Conservation (phyloP, 257 asterid species). For the Plantago ovata region DNA sequence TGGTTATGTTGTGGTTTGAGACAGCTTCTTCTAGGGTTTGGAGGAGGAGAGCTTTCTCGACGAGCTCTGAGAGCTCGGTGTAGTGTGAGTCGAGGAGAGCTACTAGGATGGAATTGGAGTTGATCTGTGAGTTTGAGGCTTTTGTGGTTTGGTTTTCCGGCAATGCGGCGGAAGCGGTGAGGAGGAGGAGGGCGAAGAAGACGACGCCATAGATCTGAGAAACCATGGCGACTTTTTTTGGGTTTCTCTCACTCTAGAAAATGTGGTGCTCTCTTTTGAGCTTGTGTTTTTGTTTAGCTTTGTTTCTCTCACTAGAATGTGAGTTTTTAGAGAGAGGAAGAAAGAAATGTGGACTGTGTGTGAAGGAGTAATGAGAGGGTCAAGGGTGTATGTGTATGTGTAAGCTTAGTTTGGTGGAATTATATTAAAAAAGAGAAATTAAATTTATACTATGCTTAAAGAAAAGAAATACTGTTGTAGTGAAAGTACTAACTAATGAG, state of each 20-base stretch:
- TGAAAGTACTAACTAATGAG: too few species aligned
- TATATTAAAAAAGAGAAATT: conserved; percentile 32
- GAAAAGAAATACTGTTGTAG: too few species aligned
- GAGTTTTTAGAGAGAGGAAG: conserved; percentile 3
- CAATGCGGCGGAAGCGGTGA: conserved; percentile 49
- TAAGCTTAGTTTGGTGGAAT: conserved; percentile 60
- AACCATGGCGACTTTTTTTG: conserved; percentile 57
- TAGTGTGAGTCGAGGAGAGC: conserved; percentile 90
- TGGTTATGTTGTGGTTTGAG: conserved; percentile 68
- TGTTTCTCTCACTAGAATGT: conserved; percentile 1
- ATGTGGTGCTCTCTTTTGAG: conserved; percentile 4
- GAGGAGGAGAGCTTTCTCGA: conserved; percentile 79
- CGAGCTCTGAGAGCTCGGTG: conserved; percentile 86
- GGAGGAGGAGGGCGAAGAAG: conserved; percentile 23
- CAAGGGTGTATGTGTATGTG: conserved; percentile 27
- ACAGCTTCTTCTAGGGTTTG: conserved; percentile 85
- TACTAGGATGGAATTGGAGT: conserved; percentile 85
- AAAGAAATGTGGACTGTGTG: conserved; percentile 35
- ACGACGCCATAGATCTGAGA: conserved; percentile 76
- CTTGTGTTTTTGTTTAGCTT: conserved; percentile 15
- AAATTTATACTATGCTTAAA: too few species aligned
- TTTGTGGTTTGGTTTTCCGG: conserved; percentile 33
- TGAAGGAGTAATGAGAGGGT: conserved; percentile 22
- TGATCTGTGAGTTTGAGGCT: conserved; percentile 37
- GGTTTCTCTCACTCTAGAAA: conserved; percentile 30